Percentiles rank a stretch among this genome's conserved stretches.
Conservation (phyloP, 306 rosid genomes). For the Alnus glutinosa region DNA sequence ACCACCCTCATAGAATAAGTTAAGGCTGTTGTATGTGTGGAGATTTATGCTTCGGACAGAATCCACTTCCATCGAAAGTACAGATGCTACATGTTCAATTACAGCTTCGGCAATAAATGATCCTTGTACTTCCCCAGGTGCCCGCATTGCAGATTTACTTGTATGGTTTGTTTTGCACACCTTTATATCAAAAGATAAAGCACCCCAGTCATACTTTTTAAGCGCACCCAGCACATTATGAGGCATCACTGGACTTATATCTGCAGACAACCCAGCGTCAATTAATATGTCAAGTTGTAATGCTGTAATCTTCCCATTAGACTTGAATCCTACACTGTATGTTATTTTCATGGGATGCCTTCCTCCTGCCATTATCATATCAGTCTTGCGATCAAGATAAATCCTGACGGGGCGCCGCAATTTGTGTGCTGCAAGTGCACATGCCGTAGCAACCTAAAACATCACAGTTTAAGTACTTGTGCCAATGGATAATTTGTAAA, state of each 20-base stretch:
- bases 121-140: conserved; percentile 87
- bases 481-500: conserved; percentile 1
- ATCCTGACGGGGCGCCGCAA: conserved; percentile 74
- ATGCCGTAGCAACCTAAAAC: conserved; percentile 71
- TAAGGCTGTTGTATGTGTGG: conserved; percentile 69
- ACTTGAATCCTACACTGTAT: conserved; percentile 80
- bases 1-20: conserved; percentile 44
- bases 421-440: conserved; percentile 91
- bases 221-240: conserved; percentile 43
- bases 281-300: conserved; percentile 69
- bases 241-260: conserved; percentile 68
- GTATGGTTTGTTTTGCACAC: conserved; percentile 82
- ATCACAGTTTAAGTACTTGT: conserved; percentile 31
- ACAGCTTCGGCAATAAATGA: conserved; percentile 88
- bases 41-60: conserved; percentile 68
- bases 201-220: conserved; percentile 93
- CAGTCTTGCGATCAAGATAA: conserved; percentile 78
- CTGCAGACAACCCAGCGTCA: conserved; percentile 70
- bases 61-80: conserved; percentile 72
- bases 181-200: conserved; percentile 75
- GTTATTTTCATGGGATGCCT: conserved; percentile 94
- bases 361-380: conserved; percentile 94
- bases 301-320: conserved; percentile 83
- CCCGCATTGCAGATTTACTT: conserved; percentile 91
- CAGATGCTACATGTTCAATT: conserved; percentile 78